These are phyloP conservation scores for Kuraishia ogatae DNA, from an alignment of 805 yeast genomes.

Conservation along the genomic window DNA sequence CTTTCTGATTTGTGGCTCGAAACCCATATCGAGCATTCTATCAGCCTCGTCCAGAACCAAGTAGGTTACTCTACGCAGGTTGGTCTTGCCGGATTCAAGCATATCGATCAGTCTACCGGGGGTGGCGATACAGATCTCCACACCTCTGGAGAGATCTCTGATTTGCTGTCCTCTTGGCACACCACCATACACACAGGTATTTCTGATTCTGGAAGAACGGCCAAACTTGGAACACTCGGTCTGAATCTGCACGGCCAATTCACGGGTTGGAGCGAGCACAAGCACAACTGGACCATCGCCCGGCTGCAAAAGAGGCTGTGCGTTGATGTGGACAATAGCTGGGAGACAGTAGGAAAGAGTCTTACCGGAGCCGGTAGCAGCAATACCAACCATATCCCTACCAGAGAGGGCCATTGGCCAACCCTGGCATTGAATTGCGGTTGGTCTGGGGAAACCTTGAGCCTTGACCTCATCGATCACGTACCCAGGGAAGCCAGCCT, in stretches of 20 bases:
- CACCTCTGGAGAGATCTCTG: conserved; percentile 92
- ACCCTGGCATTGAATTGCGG: conserved; percentile 98
- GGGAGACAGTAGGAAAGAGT: conserved; percentile 96
- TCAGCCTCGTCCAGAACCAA: conserved; percentile 98
- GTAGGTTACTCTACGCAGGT: conserved; percentile 92
- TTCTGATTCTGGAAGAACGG: conserved; percentile 83
- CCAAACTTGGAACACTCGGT: conserved; percentile 94
- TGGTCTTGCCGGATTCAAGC: conserved; percentile 92
- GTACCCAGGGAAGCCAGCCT: conserved; percentile 96
- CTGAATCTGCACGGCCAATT: conserved; percentile 96
- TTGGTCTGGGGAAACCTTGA: conserved; percentile 90
- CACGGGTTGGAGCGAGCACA: conserved; percentile 97
- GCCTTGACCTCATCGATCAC: conserved; percentile 82
- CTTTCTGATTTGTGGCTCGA: conserved; percentile 98
- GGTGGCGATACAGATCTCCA: conserved; percentile 93
- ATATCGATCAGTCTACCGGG: conserved; percentile 98
- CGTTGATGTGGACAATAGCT: conserved; percentile 94
- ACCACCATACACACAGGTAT: conserved; percentile 98
- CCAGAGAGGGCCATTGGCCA: conserved; percentile 99
- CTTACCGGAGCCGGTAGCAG: conserved; percentile 98
- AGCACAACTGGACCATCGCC: conserved; percentile 98
- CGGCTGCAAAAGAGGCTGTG: conserved; percentile 85
- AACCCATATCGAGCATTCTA: conserved; percentile 99
- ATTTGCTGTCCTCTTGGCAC: conserved; percentile 97
- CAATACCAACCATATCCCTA: conserved; percentile 98